Evolutionary conservation across 768 basidiomycete genomes (phyloP), one percentile per base, ranked within the genome.

Genomic region (Pleurotus sapidus): DNA sequence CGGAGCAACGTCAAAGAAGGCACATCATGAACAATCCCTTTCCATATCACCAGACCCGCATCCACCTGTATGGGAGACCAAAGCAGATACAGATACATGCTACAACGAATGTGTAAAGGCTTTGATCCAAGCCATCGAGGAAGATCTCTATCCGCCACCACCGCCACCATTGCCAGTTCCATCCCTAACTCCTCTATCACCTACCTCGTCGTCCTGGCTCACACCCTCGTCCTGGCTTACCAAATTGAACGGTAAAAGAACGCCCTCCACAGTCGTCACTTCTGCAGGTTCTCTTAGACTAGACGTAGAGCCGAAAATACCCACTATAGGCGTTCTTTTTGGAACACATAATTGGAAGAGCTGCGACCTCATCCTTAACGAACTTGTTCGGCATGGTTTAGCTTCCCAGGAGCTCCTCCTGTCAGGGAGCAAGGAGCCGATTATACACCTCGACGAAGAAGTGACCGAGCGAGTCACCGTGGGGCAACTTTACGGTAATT

Each of bases 301-400:
- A 45, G 23, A n/a, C 68, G 70, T 20, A 69, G 57, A 40, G 11
- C 68, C 17, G 6, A 47, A 39, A 9, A 24, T 54, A 12, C 60
- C 60, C 5, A 56, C 24, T 4, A 69, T 95, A 12, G 89, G 82
- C 2, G 83, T 92, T 12, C 72, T 95, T 1, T 94, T 97, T 62
- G 94, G 89, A 1, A 95, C 95, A 18, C 94, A 96, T 61, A 96
- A 96, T 65, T 82, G 84, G 79, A 73, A 73, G 24, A 91, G 89
- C 57, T 85, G 82, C 60, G 73, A 79, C 20, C 64, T 81, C 48
- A 77, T 96, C 46, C 64, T 93, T 25, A 74, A 79, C 5, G 82
- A 84, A 62, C 71, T 96, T 30, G 79, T 83, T 1, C 62, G 67
- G 39, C 73, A 72, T 24, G 87, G 84, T 6, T 68, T 96, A 18